Evolutionary conservation across 441 rosid genomes (phyloP).

Genomic region (Croton setiger): DNA sequence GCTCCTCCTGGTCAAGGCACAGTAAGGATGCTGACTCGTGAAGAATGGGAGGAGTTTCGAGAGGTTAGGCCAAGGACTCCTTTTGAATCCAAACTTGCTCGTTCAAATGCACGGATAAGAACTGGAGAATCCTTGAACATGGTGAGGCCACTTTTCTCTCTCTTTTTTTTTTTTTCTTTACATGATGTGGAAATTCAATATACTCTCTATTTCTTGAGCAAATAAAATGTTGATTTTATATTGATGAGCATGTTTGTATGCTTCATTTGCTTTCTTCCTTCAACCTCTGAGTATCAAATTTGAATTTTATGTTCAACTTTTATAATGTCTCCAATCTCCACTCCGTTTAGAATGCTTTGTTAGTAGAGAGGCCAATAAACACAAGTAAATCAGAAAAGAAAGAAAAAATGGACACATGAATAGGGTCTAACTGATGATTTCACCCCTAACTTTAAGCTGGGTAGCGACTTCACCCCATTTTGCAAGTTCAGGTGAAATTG

Average conservation of each 20-base stretch:
- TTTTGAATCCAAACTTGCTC: constrained; percentile 93
- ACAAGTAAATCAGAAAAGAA: too few relatives aligned
- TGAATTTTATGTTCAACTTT: background rate
- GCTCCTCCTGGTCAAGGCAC: constrained; percentile 87
- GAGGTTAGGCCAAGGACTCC: constrained; percentile 97
- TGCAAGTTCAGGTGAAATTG: too few relatives aligned
- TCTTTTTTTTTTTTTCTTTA: background rate
- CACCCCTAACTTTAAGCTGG: too few relatives aligned
- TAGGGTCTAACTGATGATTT: too few relatives aligned
- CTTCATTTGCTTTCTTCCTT: background rate
- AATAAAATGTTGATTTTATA: background rate
- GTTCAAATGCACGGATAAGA: constrained; percentile 81
- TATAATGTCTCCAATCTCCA: background rate
- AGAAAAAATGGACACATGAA: too few relatives aligned
- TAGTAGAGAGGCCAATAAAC: background rate
- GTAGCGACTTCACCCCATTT: too few relatives aligned
- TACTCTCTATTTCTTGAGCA: background rate
- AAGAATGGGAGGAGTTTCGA: constrained; percentile 84
- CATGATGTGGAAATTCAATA: background rate
- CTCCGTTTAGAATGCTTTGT: background rate
- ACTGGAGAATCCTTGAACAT: constrained; percentile 61
- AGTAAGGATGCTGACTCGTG: constrained; percentile 67
- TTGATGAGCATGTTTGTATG: background rate
- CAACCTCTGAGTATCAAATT: background rate
- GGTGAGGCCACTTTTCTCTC: constrained; percentile 36